Base-by-base conservation (phyloP, 2,329 filamentous ascomycete genomes). In the Penicillium carneum region DNA sequence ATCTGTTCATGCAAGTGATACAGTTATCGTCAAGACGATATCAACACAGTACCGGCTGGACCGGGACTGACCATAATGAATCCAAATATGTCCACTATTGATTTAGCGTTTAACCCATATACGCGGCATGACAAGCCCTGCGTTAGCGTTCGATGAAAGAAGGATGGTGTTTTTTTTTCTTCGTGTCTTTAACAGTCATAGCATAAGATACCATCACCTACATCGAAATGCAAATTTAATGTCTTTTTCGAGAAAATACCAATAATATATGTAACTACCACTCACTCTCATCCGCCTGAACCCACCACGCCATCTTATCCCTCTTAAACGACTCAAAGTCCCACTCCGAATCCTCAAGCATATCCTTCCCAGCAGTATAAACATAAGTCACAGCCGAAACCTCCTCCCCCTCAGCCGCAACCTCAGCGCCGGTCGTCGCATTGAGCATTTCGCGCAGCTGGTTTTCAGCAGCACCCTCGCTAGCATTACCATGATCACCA, bases 321-420 rank as follows among this genome's bases (percentile, higher is more conserved):
- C 83, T 82, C 63, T 89, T 87, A 74, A 97, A 98, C 64, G 90
- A 87, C 49, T 89, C 87, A 79, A 93, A 95, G 75, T 96, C 91
- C 94, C 94, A 98, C 76, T 97, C 93, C 23, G 81, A 77, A 34
- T 85, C 81, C 76, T 96, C 92, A 18, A 98, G 79, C 0, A 71
- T 39, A 0, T 76, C 66, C 16, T 79, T 75, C 1, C 80, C 64
- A 14, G 73, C 75, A 46, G 82, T 80, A 77, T 85, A 93, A 5
- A 93, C 83, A 73, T 93, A 93, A 12, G 87, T 87, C 53, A 84
- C 81, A 2, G 88, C 84, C 62, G 82, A 77, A 52, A 84, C 82
- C 58, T 76, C 75, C 36, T 75, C 72, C 29, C 62, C 71, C 65
- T 83, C 79, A 50, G 83, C 80, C 72, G 82, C 76, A 64, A 82